phyloP scores from a whole-genome alignment of 208 protist genomes.

The Balamuthia mandrillaris region DNA sequence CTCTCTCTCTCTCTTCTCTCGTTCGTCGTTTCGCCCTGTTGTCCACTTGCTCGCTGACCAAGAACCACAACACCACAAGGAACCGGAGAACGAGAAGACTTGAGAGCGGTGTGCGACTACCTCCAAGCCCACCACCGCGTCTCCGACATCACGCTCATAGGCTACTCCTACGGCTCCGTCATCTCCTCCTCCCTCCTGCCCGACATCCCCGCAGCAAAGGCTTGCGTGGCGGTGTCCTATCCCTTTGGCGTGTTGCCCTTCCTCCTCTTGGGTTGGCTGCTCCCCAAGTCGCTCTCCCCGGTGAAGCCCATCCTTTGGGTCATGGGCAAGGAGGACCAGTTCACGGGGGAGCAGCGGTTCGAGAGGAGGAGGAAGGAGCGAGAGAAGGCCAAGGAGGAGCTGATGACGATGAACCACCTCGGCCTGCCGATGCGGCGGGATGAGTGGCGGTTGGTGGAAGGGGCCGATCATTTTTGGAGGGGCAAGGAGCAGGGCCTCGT shows the following conservation, averaged over 20 bases:
- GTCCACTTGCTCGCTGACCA: no score
- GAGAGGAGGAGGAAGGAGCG: no score
- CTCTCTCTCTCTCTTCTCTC: no score
- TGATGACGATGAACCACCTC: no score
- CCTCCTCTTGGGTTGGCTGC: slow-evolving; percentile 14
- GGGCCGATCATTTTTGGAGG: no score
- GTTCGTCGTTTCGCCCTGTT: no score
- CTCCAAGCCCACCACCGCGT: slow-evolving; percentile 7
- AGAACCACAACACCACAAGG: not conserved
- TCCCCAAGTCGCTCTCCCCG: not conserved
- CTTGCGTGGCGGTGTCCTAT: not conserved
- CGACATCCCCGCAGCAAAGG: not conserved
- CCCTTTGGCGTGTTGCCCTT: slow-evolving; percentile 25
- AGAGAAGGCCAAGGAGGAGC: no score
- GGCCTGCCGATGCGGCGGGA: no score
- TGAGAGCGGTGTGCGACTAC: slow-evolving; percentile 17
- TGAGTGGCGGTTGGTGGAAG: no score
- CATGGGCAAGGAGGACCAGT: slow-evolving; percentile 15
- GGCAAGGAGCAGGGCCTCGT: no score
- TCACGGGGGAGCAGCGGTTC: no score
- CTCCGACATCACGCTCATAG: not conserved
- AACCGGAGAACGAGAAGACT: slow-evolving; percentile 3
- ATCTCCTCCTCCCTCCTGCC: not conserved
- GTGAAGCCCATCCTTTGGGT: slow-evolving; percentile 28
- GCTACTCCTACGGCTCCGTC: slow-evolving; percentile 30